These are phyloP conservation scores for Diaporthe batatas DNA, from an alignment of 2,329 filamentous ascomycete genomes.

Conservation along the genomic window DNA sequence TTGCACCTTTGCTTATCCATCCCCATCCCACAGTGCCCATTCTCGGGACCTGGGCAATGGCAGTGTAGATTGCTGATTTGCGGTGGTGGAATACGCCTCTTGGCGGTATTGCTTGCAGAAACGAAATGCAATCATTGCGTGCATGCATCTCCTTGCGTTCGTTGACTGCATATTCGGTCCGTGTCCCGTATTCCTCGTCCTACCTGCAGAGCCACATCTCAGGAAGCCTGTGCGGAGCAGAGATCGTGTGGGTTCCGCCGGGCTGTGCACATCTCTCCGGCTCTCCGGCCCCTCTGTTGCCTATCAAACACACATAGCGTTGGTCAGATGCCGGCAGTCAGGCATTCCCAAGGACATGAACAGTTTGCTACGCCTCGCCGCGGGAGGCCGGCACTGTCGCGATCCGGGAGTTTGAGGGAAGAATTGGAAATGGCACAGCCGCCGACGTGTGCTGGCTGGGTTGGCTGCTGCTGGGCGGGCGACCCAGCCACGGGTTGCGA, in stretches of 20 bases:
- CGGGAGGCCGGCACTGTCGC: background rate
- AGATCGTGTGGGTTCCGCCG: background rate
- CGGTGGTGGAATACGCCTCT: background rate
- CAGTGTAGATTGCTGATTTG: background rate
- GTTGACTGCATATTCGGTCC: background rate
- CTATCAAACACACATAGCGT: background rate
- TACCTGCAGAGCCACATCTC: constrained; percentile 1
- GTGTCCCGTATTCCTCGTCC: background rate
- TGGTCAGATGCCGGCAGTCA: background rate
- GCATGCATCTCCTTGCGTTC: background rate
- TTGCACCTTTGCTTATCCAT: constrained; percentile 4
- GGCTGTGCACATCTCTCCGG: background rate
- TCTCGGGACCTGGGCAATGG: background rate
- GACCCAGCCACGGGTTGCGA: background rate
- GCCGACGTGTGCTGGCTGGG: background rate
- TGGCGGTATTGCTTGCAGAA: constrained; percentile 30
- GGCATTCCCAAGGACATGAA: background rate
- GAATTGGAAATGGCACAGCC: constrained; percentile 22
- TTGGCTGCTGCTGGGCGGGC: background rate
- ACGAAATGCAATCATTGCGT: constrained; percentile 18
- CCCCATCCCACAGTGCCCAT: too few species aligned
- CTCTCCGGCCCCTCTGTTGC: background rate
- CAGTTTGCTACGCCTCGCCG: background rate
- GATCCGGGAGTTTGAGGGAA: background rate
- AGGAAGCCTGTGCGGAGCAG: too few species aligned